Evolutionary conservation across 257 asterid genomes (phyloP).

Genomic region (Capsicum pubescens): DNA sequence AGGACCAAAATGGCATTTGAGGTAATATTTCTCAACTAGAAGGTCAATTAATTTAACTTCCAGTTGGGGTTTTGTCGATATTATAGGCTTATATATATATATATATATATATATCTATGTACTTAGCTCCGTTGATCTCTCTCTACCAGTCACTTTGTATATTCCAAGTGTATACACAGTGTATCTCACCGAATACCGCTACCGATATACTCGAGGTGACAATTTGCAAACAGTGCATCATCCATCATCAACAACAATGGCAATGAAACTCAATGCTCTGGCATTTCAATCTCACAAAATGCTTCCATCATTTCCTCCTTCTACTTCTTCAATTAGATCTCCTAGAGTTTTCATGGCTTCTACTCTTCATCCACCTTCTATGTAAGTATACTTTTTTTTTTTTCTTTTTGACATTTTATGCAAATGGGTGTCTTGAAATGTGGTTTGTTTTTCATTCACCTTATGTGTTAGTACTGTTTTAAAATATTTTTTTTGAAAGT

Average conservation of each 20-base stretch:
- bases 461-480: too few species aligned
- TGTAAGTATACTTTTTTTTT: slow-evolving; percentile 39
- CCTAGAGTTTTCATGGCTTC: slow-evolving; percentile 59
- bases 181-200: not conserved
- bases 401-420: too few species aligned
- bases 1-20: too few species aligned
- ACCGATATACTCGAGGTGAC: not conserved
- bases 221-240: not conserved
- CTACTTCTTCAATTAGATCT: slow-evolving; percentile 56
- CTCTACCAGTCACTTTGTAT: not conserved
- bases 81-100: not conserved
- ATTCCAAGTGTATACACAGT: not conserved
- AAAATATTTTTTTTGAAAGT: too few species aligned
- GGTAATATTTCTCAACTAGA: too few species aligned
- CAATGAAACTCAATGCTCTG: slow-evolving; percentile 44
- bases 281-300: slow-evolving; percentile 45
- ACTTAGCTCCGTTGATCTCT: not conserved
- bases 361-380: slow-evolving; percentile 38
- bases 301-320: not conserved
- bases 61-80: not conserved
- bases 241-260: slow-evolving; percentile 43
- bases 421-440: too few species aligned
- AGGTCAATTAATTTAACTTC: not conserved
- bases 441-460: too few species aligned
- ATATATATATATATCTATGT: not conserved